Evolutionary conservation across 371 early-diverging fungal species (phyloP), one percentile per base, ranked within the genome.

Genomic region (Rhizopus arrhizus): DNA sequence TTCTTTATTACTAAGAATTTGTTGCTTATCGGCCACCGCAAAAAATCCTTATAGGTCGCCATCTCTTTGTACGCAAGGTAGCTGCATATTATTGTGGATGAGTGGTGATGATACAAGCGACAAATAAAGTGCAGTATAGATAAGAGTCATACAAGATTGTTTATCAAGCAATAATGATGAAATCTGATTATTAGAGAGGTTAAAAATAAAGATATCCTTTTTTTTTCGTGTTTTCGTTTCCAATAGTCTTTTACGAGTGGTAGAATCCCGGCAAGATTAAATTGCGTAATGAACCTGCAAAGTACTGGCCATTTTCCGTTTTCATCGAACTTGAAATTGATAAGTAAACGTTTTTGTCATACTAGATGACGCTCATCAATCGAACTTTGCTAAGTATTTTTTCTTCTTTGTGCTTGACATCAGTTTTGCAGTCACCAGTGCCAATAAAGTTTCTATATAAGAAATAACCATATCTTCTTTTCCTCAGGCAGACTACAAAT

Each of bases 1-100:
- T 47, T 47, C 47, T 47, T 47, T 47, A 47, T 47, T 47, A 47
- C 47, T 47, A 47, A 47, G 47, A 47, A 47, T 47, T 47, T 47
- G 47, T 47, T 47, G 47, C n/a, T n/a, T n/a, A n/a, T n/a, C n/a
- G n/a, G n/a, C n/a, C n/a, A n/a, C n/a, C n/a, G n/a, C n/a, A n/a
- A n/a, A n/a, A n/a, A n/a, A n/a, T n/a, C n/a, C 47, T 47, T 47
- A 47, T 47, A 47, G 11, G 22, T 47, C 47, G 47, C 47, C 47
- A 47, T 47, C 47, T 47, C 47, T 47, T 47, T 47, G 47, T 47
- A 47, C 16, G 16, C 47, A 47, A 47, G 47, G 28, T 47, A 47
- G 47, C 28, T 47, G 16, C 47, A 47, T 47, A 47, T 47, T 47
- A 47, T 47, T 47, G 47, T 47, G 47, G 47, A 47, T 47, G 47